Evolutionary conservation across 202 grass and related monocot genomes (phyloP).

Genomic region (Zizania palustris): DNA sequence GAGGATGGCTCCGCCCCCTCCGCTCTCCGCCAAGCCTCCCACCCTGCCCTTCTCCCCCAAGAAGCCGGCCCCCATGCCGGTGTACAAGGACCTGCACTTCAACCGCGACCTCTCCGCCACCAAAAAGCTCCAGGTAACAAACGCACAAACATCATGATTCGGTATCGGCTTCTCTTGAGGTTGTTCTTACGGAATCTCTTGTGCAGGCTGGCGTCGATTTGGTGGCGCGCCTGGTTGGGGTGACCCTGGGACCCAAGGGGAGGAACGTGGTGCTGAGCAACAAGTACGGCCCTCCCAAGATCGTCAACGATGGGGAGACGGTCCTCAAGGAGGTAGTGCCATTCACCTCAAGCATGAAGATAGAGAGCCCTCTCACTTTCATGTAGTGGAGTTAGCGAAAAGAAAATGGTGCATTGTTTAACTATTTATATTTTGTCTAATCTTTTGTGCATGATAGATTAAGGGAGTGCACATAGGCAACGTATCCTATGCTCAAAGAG

Average conservation of each 20-base stretch:
- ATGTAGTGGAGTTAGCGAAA: too few relatives aligned
- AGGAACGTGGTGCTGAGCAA: constrained; percentile 93
- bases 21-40: constrained; percentile 55
- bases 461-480: too few relatives aligned
- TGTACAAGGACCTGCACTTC: constrained; percentile 89
- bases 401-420: too few relatives aligned
- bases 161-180: background rate
- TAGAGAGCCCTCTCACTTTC: background rate
- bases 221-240: constrained; percentile 80
- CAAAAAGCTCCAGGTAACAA: constrained; percentile 72
- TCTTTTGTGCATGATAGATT: too few relatives aligned
- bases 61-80: constrained; percentile 59
- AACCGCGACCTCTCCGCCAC: constrained; percentile 83
- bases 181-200: background rate
- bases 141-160: background rate
- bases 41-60: constrained; percentile 75
- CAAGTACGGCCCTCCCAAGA: constrained; percentile 93
- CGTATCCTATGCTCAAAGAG: too few relatives aligned
- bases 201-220: constrained; percentile 78
- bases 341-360: background rate
- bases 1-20: constrained; percentile 49
- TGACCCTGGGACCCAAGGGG: constrained; percentile 89
- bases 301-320: constrained; percentile 91
- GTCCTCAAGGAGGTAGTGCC: constrained; percentile 85
- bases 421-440: too few relatives aligned